Evolutionary conservation across 768 basidiomycete genomes (phyloP).

Genomic region (Clitopilus hobsonii): DNA sequence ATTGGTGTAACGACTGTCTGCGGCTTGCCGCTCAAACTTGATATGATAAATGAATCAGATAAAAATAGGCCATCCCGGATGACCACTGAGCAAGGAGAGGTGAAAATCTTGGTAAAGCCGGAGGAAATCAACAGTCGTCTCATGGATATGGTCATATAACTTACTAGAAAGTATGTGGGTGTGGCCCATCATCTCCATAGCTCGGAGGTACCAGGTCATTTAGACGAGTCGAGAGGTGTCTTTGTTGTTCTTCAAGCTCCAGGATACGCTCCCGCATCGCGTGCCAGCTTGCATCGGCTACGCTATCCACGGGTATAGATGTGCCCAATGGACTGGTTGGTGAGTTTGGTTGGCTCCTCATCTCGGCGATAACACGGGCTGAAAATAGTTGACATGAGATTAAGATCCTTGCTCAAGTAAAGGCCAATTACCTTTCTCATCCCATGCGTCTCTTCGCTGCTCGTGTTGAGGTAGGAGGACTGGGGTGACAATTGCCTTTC

Average conservation of each 20-base stretch:
- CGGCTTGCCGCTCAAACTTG: no score
- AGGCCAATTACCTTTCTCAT: not conserved
- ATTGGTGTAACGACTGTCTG: no score
- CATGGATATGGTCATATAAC: not conserved
- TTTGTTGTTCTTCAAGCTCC: not conserved
- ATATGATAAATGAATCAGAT: no score
- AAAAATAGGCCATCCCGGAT: no score
- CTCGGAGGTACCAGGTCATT: not conserved
- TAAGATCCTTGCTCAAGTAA: not conserved
- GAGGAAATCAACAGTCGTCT: not conserved
- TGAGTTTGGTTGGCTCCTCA: not conserved
- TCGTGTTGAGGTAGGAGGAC: not conserved
- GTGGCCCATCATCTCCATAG: not conserved
- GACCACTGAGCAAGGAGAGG: no score
- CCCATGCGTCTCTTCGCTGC: not conserved
- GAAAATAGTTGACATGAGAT: not conserved
- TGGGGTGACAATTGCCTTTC: not conserved
- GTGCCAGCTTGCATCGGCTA: not conserved
- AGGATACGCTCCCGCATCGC: not conserved
- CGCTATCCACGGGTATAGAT: not conserved
- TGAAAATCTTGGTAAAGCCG: not conserved
- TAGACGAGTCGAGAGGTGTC: not conserved
- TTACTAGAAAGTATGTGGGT: no score
- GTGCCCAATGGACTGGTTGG: not conserved
- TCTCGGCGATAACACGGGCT: not conserved